Base-by-base conservation (phyloP, 768 basidiomycete species). In the Sarcomyxa edulis region DNA sequence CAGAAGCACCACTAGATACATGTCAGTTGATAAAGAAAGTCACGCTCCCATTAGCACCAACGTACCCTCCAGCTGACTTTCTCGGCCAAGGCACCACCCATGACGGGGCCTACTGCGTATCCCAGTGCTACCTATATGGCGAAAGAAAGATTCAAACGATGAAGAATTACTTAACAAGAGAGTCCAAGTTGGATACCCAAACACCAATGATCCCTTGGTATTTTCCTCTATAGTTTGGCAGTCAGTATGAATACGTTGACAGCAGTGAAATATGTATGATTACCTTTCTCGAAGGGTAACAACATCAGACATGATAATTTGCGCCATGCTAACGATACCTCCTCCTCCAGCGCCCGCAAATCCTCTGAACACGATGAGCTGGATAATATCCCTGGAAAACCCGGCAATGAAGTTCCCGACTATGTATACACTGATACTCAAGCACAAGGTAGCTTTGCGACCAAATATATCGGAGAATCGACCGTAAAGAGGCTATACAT, bases 191-290 rank as follows among this genome's bases (percentile, higher is more conserved):
- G n/a, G n/a, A n/a, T n/a, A n/a, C n/a, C n/a, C 68, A 59, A 4
- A 68, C 75, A 3, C 78, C 76, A 15, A 82, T 78, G 24, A 86
- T 81, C 1, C 85, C 85, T 48, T 84, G 81, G 49, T 85, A 88
- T 59, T 86, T 86, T 18, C 84, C 84, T 45, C 78, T 79, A 44
- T 12, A 34, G 36, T 25, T 42, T 12, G n/a, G 24, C 6, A 24
- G 24, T 25, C 23, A 40, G 24, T 32, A 23, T 25, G 11, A 39
- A 14, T 10, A 28, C 25, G 7, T 12, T 19, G 38, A 22, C n/a
- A n/a, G n/a, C n/a, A 22, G 21, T 27, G 15, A 18, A 35, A 20
- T 30, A 5, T 19, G 35, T 3, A 3, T 7, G 53, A 62, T 20
- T 35, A 74, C 80, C 80, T 66, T 3, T 83, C 79, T 18, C 81